Evolutionary conservation across 768 basidiomycete genomes (phyloP), one percentile per base, ranked within the genome.

Genomic region (Phylloporus sp.): DNA sequence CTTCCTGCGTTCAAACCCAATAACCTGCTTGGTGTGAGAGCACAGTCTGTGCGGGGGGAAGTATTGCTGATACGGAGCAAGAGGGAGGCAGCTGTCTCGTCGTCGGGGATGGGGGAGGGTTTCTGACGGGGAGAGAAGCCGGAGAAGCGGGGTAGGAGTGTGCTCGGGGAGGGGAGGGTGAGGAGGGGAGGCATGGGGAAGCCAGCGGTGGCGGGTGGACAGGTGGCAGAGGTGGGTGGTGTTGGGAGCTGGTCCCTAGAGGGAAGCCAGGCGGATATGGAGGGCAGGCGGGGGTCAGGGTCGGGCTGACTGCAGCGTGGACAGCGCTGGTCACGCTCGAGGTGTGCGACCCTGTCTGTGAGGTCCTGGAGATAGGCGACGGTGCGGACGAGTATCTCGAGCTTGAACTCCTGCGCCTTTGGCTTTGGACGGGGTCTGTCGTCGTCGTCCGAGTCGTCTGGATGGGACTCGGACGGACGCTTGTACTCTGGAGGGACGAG

Each of bases 351-450:
- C 39, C 71, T 76, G 26, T 70, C 66, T 4, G 86, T 69, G 34
- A 93, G 73, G 48, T 85, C 80, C 65, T 84, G 75, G 67, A 93
- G 76, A 66, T 82, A 90, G 1, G 79, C 65, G 11, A 94, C 90
- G 0, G 90, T 90, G 57, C 87, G 72, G 51, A 90, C 81, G 41
- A 94, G 78, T 38, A 93, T 86, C 69, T 94, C 92, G 21, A 95
- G 75, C 69, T 94, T 95, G 74, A 92, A 94, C 67, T 94, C 90
- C 60, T 88, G 85, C 87, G 48, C 27, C 48, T 58, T 54, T 34
- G 68, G 61, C 32, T 69, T 59, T 22, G 66, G 61, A 28, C 55
- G 60, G 15, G 59, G 56, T 50, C 45, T 52, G 18, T 69, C 65
- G 18, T 61, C 65, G 14, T 68, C 71, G 15, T 67, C 73, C 3